phyloP scores from a whole-genome alignment of 2,329 filamentous ascomycete genomes.

The Mycosphaerella sp. region DNA sequence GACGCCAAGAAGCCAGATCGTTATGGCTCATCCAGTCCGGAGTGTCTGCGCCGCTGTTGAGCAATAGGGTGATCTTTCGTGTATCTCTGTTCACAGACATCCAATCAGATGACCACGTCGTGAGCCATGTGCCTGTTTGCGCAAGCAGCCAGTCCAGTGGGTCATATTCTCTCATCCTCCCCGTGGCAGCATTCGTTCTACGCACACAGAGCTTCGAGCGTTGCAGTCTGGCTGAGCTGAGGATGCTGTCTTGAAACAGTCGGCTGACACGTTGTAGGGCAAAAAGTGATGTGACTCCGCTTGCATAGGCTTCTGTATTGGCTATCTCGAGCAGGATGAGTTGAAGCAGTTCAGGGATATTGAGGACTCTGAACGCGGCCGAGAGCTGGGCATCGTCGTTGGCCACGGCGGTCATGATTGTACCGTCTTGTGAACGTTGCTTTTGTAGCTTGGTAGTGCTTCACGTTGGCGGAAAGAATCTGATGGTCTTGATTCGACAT shows the following conservation, averaged over 20 bases:
- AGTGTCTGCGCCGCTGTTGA: background rate
- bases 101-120: background rate
- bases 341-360: conserved; percentile 1
- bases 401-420: background rate
- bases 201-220: background rate
- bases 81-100: background rate
- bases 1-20: background rate
- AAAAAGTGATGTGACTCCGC: background rate
- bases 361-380: background rate
- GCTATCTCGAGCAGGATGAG: background rate
- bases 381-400: background rate
- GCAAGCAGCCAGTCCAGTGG: background rate
- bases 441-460: no score
- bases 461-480: no score
- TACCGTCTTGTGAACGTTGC: no score
- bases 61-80: background rate
- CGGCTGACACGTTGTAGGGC: background rate
- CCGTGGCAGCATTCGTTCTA: background rate
- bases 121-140: background rate
- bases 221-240: background rate
- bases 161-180: background rate
- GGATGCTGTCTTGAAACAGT: background rate
- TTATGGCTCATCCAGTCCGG: background rate
- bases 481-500: background rate
- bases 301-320: background rate